Conservation (phyloP, 2,329 filamentous ascomycete genomes). For the Colletotrichum eremochloae region DNA sequence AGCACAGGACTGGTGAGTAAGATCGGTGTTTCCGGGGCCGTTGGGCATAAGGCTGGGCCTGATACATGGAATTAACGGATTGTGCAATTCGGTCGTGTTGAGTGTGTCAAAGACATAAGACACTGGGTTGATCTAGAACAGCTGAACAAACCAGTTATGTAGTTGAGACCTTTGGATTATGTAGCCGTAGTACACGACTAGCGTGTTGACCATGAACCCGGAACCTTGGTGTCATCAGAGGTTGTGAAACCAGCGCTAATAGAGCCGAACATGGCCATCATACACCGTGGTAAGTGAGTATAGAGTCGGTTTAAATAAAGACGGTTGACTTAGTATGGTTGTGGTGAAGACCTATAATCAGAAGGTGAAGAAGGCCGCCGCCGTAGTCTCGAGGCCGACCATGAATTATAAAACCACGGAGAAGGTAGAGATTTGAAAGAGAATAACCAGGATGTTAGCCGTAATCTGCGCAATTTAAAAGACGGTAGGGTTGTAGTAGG, state of each 20-base stretch:
- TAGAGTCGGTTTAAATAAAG: neutral
- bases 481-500: constrained; percentile 68
- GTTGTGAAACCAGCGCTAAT: constrained; percentile 68
- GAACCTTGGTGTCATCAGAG: constrained; percentile 72
- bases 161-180: constrained; percentile 72
- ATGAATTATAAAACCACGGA: constrained; percentile 74
- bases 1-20: constrained; percentile 64
- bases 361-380: constrained; percentile 72
- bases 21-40: constrained; percentile 61
- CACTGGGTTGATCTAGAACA: constrained; percentile 75
- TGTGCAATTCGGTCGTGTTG: constrained; percentile 78
- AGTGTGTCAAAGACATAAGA: constrained; percentile 78
- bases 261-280: constrained; percentile 70
- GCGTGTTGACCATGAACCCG: constrained; percentile 62
- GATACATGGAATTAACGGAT: constrained; percentile 65
- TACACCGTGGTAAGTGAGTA: constrained; percentile 52
- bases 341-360: constrained; percentile 66
- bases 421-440: constrained; percentile 71
- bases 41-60: constrained; percentile 64
- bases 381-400: constrained; percentile 66
- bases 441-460: constrained; percentile 67
- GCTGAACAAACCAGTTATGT: constrained; percentile 74
- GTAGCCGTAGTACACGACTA: constrained; percentile 74
- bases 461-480: constrained; percentile 70
- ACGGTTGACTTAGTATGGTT: constrained; percentile 60